These are phyloP conservation scores for Davidsoniella neocaledoniae DNA, from an alignment of 2,329 filamentous ascomycete species.

Conservation along the genomic window DNA sequence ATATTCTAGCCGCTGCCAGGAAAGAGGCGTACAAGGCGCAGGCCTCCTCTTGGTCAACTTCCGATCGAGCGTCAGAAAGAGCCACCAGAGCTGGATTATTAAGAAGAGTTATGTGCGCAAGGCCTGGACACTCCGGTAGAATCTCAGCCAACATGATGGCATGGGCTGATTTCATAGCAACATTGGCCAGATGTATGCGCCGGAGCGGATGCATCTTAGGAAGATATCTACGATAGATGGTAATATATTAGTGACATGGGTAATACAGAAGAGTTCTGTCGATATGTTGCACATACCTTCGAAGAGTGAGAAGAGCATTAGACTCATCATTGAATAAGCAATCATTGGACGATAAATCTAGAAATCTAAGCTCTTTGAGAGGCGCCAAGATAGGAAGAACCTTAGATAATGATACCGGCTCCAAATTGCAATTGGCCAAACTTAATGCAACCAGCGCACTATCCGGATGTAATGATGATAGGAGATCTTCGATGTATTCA, in stretches of 20 bases:
- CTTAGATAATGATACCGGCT: conserved; percentile 52
- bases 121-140: conserved; percentile 60
- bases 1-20: conserved; percentile 72
- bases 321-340: conserved; percentile 58
- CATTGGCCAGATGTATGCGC: conserved; percentile 72
- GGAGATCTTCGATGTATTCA: conserved; percentile 33
- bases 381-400: conserved; percentile 58
- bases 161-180: conserved; percentile 70
- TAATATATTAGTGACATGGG: not conserved
- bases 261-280: not conserved
- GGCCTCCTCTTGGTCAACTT: conserved; percentile 75
- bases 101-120: conserved; percentile 76
- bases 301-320: conserved; percentile 56
- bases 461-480: conserved; percentile 35
- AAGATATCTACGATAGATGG: conserved; percentile 38
- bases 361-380: conserved; percentile 62
- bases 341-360: conserved; percentile 83
- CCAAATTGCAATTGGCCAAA: conserved; percentile 70
- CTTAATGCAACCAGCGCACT: conserved; percentile 42
- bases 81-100: conserved; percentile 60
- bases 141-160: conserved; percentile 84
- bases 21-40: conserved; percentile 86
- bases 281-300: conserved; percentile 39
- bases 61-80: conserved; percentile 59
- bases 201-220: conserved; percentile 64